Evolutionary conservation across 495 filamentous ascomycete genomes (phyloP), one percentile per base, ranked within the genome.

Genomic region (Neurospora sp.): DNA sequence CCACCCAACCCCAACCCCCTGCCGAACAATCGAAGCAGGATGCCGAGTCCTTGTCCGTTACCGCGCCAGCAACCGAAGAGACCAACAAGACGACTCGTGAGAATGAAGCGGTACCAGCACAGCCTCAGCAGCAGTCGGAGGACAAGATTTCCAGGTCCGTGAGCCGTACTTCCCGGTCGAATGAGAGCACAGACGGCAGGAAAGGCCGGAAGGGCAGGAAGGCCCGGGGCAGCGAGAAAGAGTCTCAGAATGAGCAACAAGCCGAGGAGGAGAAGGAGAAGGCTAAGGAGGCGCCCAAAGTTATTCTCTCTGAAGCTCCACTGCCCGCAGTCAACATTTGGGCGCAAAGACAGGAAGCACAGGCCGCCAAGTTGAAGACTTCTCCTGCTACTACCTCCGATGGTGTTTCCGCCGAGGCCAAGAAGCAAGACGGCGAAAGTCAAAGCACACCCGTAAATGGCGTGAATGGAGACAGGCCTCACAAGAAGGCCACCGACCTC

Each of bases 301-400:
- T 90, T 76, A 38, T 79, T 11, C 85, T 97, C 54, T 91, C 92
- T 75, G 93, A 94, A 69, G 95, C 95, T 69, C 91, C 92, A 39
- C 82, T 90, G 48, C 95, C 96, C 6, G 77, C 88, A 1, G 92
- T 97, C 69, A 99, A 99, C 81, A 79, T 92, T 70, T 99, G 96
- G 96, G 85, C 88, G 45, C 88, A 92, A 81, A 87, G 93, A 40
- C 90, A 86, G 74, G 90, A 94, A 77, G 90, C 88, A 17, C 85
- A 88, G 71, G 69, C 69, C 10, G 88, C 89, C 69, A 93, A 92
- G 80, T 81, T 84, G 69, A 93, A 93, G 82, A 74, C 85, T 10
- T 79, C 75, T 43, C 75, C 84, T 11, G 69, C 83, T 13, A 66
- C 76, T 7, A 73, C 70, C 3, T 38, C 42, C 59, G 34, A 80